Base-by-base conservation (phyloP, 2,329 filamentous ascomycete species). In the Exophiala xenobiotica region DNA sequence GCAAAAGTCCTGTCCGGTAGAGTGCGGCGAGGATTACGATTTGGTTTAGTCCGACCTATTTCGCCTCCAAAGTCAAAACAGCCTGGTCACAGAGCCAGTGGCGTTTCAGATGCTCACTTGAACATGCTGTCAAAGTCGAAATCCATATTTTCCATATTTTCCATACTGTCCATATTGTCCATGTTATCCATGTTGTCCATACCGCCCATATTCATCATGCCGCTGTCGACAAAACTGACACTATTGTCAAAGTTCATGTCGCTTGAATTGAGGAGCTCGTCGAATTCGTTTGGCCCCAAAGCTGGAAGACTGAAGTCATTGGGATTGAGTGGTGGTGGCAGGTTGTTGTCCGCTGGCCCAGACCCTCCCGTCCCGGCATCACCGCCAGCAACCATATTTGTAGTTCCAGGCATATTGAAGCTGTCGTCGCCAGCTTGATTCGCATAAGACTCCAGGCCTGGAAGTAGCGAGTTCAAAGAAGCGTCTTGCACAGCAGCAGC, bases 171-270 rank as follows among this genome's bases (percentile, higher is more conserved):
- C 39, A 55, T 48, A 20, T 59, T 68, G 22, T 71, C 31, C 31
- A 35, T 35, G 9, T 35, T 35, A 16, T 48, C 49, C 31, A 49
- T 24, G 38, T 53, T 51, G 51, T 51, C 43, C 39, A 55, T 48
- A 20, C 60, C 68, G 19, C 71, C n/a, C n/a, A 49, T 24, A 43
- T 53, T 51, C 54, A 53, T 46, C 39, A 55, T 48, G 20, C 60
- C 68, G 19, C 71, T 71, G 60, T 72, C 65, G 51, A 46, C 46
- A 9, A 56, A 42, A n/a, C 41, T 46, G 35, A 73, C 71, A n/a
- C 73, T 51, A 46, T 73, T 69, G 48, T 75, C 73, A 49, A 75
- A 75, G 48, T 49, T 58, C 52, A 58, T 58, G 53, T 67, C 73
- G 14, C 72, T 74, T 56, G 71, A 68, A 11, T 68, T 70, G 5